Evolutionary conservation across 2,329 filamentous ascomycete genomes (phyloP).

Genomic region (Monosporascus sp.): DNA sequence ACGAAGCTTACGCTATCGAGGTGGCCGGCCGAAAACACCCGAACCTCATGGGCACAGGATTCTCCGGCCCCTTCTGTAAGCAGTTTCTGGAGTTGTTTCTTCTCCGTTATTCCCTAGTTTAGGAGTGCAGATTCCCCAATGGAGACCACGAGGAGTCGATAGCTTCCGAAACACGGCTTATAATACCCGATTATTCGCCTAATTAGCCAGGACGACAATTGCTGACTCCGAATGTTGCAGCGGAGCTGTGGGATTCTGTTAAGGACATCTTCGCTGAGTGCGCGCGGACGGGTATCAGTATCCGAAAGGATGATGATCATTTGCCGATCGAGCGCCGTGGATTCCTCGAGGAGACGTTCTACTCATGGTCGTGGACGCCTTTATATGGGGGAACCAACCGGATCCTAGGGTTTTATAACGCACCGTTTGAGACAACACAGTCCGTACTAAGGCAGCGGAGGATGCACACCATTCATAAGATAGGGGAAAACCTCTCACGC

Average conservation of each 20-base stretch:
- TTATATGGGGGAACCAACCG: conserved; percentile 29
- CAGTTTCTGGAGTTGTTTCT: too few relatives aligned
- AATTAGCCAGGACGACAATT: too few relatives aligned
- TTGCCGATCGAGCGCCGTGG: conserved; percentile 27
- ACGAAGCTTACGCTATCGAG: conserved; percentile 50
- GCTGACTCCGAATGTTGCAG: too few relatives aligned
- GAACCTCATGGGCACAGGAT: conserved; percentile 50
- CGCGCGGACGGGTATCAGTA: conserved; percentile 27
- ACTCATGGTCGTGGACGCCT: conserved; percentile 32
- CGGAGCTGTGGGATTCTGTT: conserved; percentile 37
- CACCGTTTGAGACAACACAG: conserved; percentile 31
- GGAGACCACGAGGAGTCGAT: too few relatives aligned
- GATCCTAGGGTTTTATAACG: conserved; percentile 35
- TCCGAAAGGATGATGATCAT: conserved; percentile 29
- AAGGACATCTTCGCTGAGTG: conserved; percentile 29
- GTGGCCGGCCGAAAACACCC: conserved; percentile 61
- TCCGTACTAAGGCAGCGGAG: conserved; percentile 27
- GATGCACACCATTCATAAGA: conserved; percentile 27
- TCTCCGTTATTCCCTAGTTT: too few relatives aligned
- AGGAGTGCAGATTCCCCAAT: too few relatives aligned
- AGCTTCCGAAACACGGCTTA: too few relatives aligned
- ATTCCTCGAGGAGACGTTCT: conserved; percentile 34
- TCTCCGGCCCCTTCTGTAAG: conserved; percentile 47
- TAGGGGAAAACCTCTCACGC: conserved; percentile 25
- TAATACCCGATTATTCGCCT: too few relatives aligned